Evolutionary conservation across 768 basidiomycete genomes (phyloP).

Genomic region (Podaxis mareebaensis): DNA sequence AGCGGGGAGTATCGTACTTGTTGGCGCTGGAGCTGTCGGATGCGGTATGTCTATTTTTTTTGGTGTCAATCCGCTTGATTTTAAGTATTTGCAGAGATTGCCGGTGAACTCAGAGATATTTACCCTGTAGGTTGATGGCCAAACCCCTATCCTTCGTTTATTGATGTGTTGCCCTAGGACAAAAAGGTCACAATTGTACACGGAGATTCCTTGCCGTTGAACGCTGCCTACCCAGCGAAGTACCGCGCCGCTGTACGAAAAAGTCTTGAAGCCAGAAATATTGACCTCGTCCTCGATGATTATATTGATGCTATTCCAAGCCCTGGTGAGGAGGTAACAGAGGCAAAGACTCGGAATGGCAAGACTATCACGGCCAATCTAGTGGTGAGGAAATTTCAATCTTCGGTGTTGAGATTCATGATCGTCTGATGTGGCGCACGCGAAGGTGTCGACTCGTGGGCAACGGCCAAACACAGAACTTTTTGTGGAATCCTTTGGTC

Average conservation of each 20-base stretch:
- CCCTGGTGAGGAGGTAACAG: slow-evolving; percentile 31
- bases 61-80: not conserved
- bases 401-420: not conserved
- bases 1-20: slow-evolving; percentile 46
- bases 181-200: slow-evolving; percentile 63
- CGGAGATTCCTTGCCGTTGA: slow-evolving; percentile 44
- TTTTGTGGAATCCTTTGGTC: slow-evolving; percentile 37
- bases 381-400: slow-evolving; percentile 40
- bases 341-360: slow-evolving; percentile 45
- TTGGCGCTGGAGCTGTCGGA: slow-evolving; percentile 56
- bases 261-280: slow-evolving; percentile 37
- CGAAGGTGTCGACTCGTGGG: slow-evolving; percentile 32
- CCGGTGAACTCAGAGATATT: slow-evolving; percentile 43
- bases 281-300: slow-evolving; percentile 52
- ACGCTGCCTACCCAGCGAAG: slow-evolving; percentile 47
- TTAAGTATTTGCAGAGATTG: slow-evolving; percentile 30
- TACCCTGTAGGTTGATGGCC: slow-evolving; percentile 32
- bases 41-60: slow-evolving; percentile 32
- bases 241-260: slow-evolving; percentile 44
- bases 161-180: slow-evolving; percentile 20
- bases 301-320: slow-evolving; percentile 43
- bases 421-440: not conserved
- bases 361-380: slow-evolving; percentile 48
- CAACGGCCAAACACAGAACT: slow-evolving; percentile 47
- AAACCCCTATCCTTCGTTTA: slow-evolving; percentile 2